Evolutionary conservation across 495 filamentous ascomycete genomes (phyloP).

Genomic region (Penicillium mononematosum): DNA sequence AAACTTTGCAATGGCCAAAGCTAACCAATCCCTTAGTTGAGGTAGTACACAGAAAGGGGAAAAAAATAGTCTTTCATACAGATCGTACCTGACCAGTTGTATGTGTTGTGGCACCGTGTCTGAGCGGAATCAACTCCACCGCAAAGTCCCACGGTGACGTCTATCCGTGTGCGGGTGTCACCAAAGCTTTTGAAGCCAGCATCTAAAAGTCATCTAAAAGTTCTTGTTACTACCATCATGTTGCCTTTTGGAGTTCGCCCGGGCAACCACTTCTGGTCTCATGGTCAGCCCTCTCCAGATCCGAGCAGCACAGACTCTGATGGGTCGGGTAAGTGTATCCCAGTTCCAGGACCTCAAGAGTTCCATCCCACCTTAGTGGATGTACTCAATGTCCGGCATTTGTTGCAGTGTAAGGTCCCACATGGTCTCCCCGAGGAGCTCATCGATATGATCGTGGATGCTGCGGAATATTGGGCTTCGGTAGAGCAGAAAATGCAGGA

Average conservation of each 20-base stretch:
- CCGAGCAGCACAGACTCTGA: background rate
- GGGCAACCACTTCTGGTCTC: background rate
- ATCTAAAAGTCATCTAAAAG: background rate
- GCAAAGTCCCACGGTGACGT: background rate
- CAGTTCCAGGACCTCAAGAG: background rate
- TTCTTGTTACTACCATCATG: background rate
- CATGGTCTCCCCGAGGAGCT: conserved; percentile 58
- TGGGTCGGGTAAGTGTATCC: background rate
- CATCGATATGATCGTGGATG: conserved; percentile 64
- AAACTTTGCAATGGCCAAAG: background rate
- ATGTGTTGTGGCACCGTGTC: background rate
- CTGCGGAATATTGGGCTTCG: conserved; percentile 69
- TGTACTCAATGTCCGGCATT: conserved; percentile 36
- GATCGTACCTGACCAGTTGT: background rate
- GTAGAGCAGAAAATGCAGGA: conserved; percentile 33
- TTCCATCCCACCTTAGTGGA: conserved; percentile 36
- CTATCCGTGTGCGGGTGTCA: background rate
- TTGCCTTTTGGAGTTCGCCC: conserved; percentile 7
- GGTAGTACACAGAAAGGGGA: conserved; percentile 1
- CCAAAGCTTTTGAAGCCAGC: background rate
- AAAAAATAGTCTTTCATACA: background rate
- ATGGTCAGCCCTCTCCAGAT: background rate
- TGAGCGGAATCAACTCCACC: background rate
- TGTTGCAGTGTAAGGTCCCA: conserved; percentile 41
- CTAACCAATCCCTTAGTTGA: background rate